A percentile compares a stretch with the other conserved stretches of the same genome.
Evolutionary conservation across 768 basidiomycete species (phyloP).

Genomic region (Termitomyces sp.): DNA sequence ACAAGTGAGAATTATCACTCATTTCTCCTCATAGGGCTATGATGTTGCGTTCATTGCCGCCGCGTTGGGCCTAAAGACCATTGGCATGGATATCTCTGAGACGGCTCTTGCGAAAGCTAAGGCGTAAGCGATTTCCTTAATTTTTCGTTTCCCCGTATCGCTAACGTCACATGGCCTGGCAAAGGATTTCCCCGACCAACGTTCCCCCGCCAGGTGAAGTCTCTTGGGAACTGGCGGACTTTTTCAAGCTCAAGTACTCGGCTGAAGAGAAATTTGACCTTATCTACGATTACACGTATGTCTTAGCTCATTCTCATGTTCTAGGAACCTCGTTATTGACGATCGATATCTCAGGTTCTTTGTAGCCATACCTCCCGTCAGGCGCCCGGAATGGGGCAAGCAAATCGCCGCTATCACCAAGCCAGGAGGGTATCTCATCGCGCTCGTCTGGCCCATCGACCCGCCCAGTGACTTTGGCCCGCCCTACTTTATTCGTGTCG

Average conservation of each 20-base stretch:
- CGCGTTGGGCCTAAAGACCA: conserved; percentile 40
- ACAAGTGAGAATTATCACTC: neutral
- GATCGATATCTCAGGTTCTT: conserved; percentile 48
- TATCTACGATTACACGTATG: conserved; percentile 64
- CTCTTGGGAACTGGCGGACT: conserved; percentile 43
- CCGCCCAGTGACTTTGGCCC: conserved; percentile 46
- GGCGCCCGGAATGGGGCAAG: conserved; percentile 51
- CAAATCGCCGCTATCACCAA: conserved; percentile 55
- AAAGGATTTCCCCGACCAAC: neutral
- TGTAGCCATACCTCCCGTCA: conserved; percentile 60
- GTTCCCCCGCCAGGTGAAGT: conserved; percentile 26
- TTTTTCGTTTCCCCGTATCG: neutral
- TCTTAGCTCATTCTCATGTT: neutral
- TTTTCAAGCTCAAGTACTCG: conserved; percentile 41
- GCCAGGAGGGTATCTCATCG: conserved; percentile 61
- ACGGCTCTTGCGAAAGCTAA: conserved; percentile 49
- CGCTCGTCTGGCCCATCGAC: conserved; percentile 56
- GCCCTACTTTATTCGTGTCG: conserved; percentile 56
- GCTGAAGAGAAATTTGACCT: conserved; percentile 43
- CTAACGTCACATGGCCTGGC: neutral
- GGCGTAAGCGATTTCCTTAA: conserved; percentile 20
- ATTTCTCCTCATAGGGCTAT: conserved; percentile 45
- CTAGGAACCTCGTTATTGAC: neutral
- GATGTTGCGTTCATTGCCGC: conserved; percentile 55
- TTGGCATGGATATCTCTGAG: conserved; percentile 55